Conservation (phyloP, 2,329 filamentous ascomycete species). For the Hypoxylon sp. region DNA sequence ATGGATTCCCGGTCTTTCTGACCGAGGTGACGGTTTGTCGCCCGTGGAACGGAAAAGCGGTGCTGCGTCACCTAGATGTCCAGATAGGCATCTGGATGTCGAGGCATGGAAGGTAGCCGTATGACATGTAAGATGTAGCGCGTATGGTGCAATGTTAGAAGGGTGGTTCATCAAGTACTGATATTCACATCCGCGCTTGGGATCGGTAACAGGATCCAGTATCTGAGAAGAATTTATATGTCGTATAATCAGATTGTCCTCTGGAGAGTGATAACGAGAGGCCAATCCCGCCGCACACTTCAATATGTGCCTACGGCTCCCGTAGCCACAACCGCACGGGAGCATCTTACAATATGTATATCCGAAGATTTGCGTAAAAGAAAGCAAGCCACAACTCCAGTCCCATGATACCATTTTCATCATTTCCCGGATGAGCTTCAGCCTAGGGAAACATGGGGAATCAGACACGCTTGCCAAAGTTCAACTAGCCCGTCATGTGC, state of each 20-base stretch:
- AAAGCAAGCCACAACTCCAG: conserved; percentile 8
- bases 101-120: too few relatives aligned
- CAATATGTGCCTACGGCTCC: neutral
- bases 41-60: too few relatives aligned
- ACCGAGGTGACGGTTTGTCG: too few relatives aligned
- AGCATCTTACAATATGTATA: conserved; percentile 20
- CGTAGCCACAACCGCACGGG: neutral
- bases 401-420: conserved; percentile 1
- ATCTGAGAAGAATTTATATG: neutral
- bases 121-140: too few relatives aligned
- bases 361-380: neutral
- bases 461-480: neutral
- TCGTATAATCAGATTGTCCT: neutral
- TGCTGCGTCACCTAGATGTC: too few relatives aligned
- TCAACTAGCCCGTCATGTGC: conserved; percentile 12
- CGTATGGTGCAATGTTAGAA: too few relatives aligned
- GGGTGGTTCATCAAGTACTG: too few relatives aligned
- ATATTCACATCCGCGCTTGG: neutral
- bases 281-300: conserved; percentile 3
- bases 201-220: neutral
- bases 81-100: too few relatives aligned
- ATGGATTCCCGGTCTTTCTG: too few relatives aligned
- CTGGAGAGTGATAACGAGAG: neutral
- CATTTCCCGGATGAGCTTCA: neutral
- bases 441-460: neutral